phyloP scores from a whole-genome alignment of 306 rosid species.

The Myrica gale region DNA sequence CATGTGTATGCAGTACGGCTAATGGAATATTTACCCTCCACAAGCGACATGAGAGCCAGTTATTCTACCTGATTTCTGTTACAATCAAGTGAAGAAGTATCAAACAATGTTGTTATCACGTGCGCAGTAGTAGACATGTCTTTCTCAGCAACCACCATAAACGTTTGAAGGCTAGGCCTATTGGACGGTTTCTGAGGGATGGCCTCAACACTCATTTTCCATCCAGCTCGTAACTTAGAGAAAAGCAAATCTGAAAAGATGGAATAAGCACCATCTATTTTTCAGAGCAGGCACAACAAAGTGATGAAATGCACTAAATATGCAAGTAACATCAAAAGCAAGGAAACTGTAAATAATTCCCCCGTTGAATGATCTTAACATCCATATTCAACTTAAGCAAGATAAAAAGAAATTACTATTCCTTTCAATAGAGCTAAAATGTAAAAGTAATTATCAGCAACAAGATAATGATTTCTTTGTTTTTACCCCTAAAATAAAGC shows the following conservation, averaged over 20 bases:
- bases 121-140: slow-evolving; percentile 52
- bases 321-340: not conserved
- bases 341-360: not conserved
- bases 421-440: not conserved
- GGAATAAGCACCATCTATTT: not conserved
- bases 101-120: slow-evolving; percentile 56
- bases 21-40: slow-evolving; percentile 24
- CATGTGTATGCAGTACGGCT: slow-evolving; percentile 3
- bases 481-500: not conserved
- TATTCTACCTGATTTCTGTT: slow-evolving; percentile 65
- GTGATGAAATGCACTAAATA: not conserved
- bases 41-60: slow-evolving; percentile 4
- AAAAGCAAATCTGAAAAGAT: slow-evolving; percentile 67
- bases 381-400: slow-evolving; percentile 15
- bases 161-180: slow-evolving; percentile 73
- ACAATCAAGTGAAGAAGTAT: slow-evolving; percentile 46
- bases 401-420: slow-evolving; percentile 9
- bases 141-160: slow-evolving; percentile 81
- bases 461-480: not conserved
- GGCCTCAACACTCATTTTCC: slow-evolving; percentile 79
- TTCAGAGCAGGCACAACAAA: slow-evolving; percentile 4
- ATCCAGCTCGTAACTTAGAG: slow-evolving; percentile 77
- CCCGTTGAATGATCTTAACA: not conserved
- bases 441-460: not conserved
- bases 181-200: slow-evolving; percentile 59